phyloP scores from a whole-genome alignment of 176 grass and related monocot genomes.

The Cenchrus fungigraminus region DNA sequence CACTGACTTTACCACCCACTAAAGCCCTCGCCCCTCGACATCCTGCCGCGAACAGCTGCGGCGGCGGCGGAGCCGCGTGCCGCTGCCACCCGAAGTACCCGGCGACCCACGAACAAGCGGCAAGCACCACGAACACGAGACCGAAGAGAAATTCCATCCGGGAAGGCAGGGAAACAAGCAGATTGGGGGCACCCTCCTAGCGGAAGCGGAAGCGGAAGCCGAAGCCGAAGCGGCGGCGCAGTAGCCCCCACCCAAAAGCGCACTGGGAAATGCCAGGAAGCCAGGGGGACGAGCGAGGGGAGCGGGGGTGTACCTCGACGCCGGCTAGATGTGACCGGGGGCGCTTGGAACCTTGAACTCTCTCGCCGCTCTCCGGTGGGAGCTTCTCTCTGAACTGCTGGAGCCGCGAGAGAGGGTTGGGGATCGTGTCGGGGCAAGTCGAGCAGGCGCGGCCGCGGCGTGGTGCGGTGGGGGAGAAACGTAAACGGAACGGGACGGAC shows the following conservation, averaged over 20 bases:
- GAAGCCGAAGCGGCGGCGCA: neutral
- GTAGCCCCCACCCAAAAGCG: neutral
- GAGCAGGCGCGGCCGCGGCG: neutral
- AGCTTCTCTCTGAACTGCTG: neutral
- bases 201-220: neutral
- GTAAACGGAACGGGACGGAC: neutral
- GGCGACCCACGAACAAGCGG: neutral
- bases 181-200: neutral
- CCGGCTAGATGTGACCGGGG: neutral
- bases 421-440: conserved; percentile 14
- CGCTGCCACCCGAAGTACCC: neutral
- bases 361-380: neutral
- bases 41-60: neutral
- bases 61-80: neutral
- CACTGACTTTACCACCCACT: neutral
- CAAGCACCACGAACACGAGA: neutral
- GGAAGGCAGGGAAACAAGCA: too few species aligned
- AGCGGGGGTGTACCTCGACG: neutral
- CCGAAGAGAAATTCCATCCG: neutral
- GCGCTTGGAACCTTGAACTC: neutral
- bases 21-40: neutral
- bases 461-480: neutral
- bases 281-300: neutral
- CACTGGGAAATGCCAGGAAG: neutral
- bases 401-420: neutral